These are phyloP conservation scores for Saturnispora hagleri DNA, from an alignment of 805 yeast species.

Conservation along the genomic window DNA sequence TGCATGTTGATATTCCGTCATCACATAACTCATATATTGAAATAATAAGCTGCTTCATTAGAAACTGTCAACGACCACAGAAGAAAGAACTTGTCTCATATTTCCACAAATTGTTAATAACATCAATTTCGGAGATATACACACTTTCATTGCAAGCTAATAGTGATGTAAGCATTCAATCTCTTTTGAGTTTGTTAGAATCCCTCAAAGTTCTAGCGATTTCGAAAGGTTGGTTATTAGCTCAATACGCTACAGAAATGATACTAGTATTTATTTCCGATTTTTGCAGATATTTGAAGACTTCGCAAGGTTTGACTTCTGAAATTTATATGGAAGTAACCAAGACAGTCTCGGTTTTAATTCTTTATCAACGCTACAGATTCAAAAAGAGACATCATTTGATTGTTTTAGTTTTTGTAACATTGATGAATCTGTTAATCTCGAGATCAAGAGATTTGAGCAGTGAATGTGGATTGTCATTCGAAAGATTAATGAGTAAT, in stretches of 20 bases:
- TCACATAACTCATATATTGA: conserved; percentile 5
- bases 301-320: not conserved
- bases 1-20: not conserved
- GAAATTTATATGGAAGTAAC: conserved; percentile 30
- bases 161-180: not conserved
- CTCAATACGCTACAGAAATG: conserved; percentile 59
- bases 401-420: conserved; percentile 38
- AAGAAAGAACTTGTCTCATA: not conserved
- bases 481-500: conserved; percentile 51
- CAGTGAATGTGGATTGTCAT: conserved; percentile 35
- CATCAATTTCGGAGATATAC: conserved; percentile 7
- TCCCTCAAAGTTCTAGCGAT: conserved; percentile 36
- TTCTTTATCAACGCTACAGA: conserved; percentile 62
- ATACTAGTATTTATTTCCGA: conserved; percentile 20
- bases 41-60: conserved; percentile 1
- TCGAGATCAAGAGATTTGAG: conserved; percentile 11
- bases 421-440: conserved; percentile 42
- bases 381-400: conserved; percentile 68
- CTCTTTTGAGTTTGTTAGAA: conserved; percentile 13
- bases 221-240: conserved; percentile 46
- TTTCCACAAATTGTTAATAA: not conserved
- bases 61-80: conserved; percentile 2
- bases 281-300: conserved; percentile 9
- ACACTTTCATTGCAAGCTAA: not conserved
- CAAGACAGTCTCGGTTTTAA: conserved; percentile 46